Base-by-base conservation (phyloP, 148 eudicot species). In the Cornus florida region DNA sequence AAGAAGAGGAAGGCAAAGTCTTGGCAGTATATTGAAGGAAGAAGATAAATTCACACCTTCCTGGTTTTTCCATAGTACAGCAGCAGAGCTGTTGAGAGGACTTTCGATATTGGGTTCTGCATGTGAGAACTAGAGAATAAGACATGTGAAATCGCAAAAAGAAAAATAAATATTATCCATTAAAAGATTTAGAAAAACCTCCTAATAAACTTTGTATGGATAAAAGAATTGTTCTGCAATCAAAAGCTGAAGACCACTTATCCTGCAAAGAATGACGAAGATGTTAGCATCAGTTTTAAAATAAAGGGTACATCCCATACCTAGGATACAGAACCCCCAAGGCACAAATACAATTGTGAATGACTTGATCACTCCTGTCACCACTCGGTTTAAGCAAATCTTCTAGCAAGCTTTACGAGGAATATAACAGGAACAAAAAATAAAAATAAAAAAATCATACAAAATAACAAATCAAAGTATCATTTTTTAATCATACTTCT, bases 161-260 rank as follows among this genome's bases (percentile, higher is more conserved):
- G 28, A 12, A 74, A 20, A 13, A 35, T 32, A 38, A 56, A 56
- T 67, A 53, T 9, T 77, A 31, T 39, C 19, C 50, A 67, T 31
- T 4, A 33, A 74, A 65, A 48, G 0, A 72, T 66, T n/a, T 69
- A 41, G 23, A 79, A 72, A 72, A 23, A 88, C 90, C 90, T 88
- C 90, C 90, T 77, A 88, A 77, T 22, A 88, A 78, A 78, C 90
- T 88, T 75, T 85, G 90, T 50, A 88, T 83, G 41, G 90, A 88
- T 70, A 88, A 71, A 77, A 88, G 88, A 74, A 88, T 88, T 73
- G 90, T 85, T 77, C 90, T 77, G 76, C 84, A 84, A 83, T 88
- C 90, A 78, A 85, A 88, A 35, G 90, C 90, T n/a, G 90, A 85
- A 28, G 90, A 85, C 90, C 90, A 88, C 78, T 88, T 88, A 71